Evolutionary conservation across 1,284 basidiomycete genomes (phyloP).

Genomic region (Ustilago sp.): DNA sequence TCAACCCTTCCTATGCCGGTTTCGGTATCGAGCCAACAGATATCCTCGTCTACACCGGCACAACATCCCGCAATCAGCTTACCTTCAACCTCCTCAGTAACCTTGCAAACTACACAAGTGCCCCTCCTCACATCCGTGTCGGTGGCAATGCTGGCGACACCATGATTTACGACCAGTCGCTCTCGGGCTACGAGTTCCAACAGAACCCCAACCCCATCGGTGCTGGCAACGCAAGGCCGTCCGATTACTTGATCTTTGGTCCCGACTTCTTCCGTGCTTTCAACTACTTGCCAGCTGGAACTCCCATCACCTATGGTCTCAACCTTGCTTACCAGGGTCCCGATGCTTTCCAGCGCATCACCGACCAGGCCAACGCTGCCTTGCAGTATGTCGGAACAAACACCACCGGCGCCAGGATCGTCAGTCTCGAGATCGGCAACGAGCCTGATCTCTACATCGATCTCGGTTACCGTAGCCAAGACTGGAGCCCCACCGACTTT

Average conservation of each 20-base stretch:
- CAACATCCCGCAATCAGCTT: slow-evolving; percentile 41
- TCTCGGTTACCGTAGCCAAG: slow-evolving; percentile 41
- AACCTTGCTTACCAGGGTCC: slow-evolving; percentile 53
- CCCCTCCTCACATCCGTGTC: slow-evolving; percentile 55
- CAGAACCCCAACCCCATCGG: slow-evolving; percentile 39
- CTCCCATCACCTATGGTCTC: slow-evolving; percentile 59
- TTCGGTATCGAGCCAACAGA: slow-evolving; percentile 62
- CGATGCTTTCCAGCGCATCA: slow-evolving; percentile 42
- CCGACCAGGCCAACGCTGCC: slow-evolving; percentile 39
- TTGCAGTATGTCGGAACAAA: slow-evolving; percentile 31
- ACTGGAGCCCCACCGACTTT: slow-evolving; percentile 42
- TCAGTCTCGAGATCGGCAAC: slow-evolving; percentile 60
- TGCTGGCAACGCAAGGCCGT: slow-evolving; percentile 22
- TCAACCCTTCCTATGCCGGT: slow-evolving; percentile 56
- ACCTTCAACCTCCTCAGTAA: slow-evolving; percentile 55
- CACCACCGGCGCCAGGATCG: slow-evolving; percentile 39
- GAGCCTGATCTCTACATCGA: slow-evolving; percentile 59
- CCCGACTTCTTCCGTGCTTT: slow-evolving; percentile 51
- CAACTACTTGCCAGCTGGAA: slow-evolving; percentile 41
- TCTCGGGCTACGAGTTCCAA: slow-evolving; percentile 23
- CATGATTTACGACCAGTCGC: slow-evolving; percentile 43
- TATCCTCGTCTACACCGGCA: slow-evolving; percentile 54
- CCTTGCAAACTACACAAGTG: slow-evolving; percentile 56
- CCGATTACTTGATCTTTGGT: slow-evolving; percentile 42
- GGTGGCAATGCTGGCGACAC: slow-evolving; percentile 59